Evolutionary conservation across 2,329 filamentous ascomycete genomes (phyloP).

Genomic region (Tolypocladium ophioglossoides): DNA sequence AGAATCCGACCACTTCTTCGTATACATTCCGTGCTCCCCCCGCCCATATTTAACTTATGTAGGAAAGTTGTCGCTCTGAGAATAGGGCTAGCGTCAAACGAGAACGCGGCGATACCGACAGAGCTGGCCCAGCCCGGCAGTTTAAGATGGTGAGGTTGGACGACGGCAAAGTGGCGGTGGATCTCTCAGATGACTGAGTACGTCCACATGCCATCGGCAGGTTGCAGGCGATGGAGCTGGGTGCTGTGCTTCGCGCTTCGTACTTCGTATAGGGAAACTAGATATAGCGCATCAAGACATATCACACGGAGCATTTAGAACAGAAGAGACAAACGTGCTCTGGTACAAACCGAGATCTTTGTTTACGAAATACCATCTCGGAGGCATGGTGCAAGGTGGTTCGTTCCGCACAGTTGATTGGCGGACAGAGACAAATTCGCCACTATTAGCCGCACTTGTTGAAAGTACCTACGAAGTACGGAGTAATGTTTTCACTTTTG

Average conservation of each 20-base stretch:
- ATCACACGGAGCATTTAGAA: no score
- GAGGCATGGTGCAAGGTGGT: background rate
- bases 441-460: no score
- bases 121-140: background rate
- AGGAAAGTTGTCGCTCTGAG: background rate
- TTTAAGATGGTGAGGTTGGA: background rate
- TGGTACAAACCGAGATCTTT: no score
- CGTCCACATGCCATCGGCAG: background rate
- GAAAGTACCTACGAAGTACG: no score
- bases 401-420: background rate
- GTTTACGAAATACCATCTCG: no score
- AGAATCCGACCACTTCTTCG: background rate
- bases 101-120: background rate
- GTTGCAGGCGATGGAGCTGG: background rate
- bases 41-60: background rate
- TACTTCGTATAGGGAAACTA: no score
- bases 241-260: no score
- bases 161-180: conserved; percentile 2
- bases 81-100: background rate
- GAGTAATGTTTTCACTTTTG: no score
- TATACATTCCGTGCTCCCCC: no score
- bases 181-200: conserved; percentile 4
- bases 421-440: no score
- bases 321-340: no score
- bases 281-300: no score